phyloP scores from a whole-genome alignment of 2,329 filamentous ascomycete genomes.

The Paramyrothecium sp. region DNA sequence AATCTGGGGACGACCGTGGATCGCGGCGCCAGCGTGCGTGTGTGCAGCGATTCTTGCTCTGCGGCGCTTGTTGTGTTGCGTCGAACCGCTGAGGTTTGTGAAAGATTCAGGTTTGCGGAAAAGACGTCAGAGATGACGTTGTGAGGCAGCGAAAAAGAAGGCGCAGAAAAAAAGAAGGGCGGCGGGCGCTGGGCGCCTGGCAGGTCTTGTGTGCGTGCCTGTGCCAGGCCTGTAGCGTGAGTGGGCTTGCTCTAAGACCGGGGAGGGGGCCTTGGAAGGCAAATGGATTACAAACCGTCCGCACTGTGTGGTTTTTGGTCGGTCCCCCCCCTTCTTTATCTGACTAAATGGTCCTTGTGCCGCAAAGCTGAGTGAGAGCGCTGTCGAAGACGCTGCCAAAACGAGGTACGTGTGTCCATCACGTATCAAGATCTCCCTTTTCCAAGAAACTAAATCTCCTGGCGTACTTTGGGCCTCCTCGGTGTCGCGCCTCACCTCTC shows the following conservation, averaged over 20 bases:
- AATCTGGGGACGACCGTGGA: background rate
- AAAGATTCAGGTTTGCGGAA: constrained; percentile 32
- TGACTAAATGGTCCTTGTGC: too few relatives aligned
- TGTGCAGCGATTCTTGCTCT: background rate
- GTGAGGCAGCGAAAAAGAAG: constrained; percentile 35
- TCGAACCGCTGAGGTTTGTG: constrained; percentile 28
- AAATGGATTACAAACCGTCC: constrained; percentile 1
- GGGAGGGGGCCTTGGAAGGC: too few relatives aligned
- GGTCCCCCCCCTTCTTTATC: too few relatives aligned
- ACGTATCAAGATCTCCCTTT: too few relatives aligned
- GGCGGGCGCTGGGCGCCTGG: constrained; percentile 28
- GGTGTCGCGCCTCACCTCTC: too few relatives aligned
- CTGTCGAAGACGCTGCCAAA: too few relatives aligned
- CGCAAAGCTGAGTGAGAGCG: too few relatives aligned
- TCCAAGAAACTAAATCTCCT: too few relatives aligned
- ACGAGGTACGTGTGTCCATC: too few relatives aligned
- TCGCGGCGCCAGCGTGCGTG: background rate
- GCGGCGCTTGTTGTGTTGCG: constrained; percentile 19
- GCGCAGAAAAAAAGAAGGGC: constrained; percentile 28
- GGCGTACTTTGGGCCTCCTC: too few relatives aligned
- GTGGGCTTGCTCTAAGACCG: too few relatives aligned
- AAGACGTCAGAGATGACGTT: constrained; percentile 51
- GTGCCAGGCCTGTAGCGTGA: background rate
- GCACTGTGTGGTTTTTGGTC: background rate
- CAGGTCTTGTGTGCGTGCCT: constrained; percentile 9